phyloP scores from a whole-genome alignment of 768 basidiomycete species.

The Leccinum incarnatum region DNA sequence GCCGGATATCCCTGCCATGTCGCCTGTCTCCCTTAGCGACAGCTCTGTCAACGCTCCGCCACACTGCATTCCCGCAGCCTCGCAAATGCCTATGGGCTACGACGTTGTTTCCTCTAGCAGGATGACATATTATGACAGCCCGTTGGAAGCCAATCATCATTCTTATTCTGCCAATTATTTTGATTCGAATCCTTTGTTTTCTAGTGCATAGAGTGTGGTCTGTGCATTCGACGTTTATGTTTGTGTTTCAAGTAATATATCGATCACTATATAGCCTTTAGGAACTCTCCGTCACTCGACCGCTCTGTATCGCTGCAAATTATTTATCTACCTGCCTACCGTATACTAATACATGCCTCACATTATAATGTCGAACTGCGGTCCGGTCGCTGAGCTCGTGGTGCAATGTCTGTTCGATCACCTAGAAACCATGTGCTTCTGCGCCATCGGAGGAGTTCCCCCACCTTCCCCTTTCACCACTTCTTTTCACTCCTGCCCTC shows the following conservation, averaged over 20 bases:
- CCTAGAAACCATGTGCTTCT: constrained; percentile 2
- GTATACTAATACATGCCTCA: constrained; percentile 14
- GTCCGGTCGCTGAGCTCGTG: constrained; percentile 3
- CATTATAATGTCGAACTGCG: constrained; percentile 17
- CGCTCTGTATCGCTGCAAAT: constrained; percentile 25
- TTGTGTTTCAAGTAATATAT: constrained; percentile 18
- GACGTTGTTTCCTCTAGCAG: constrained; percentile 24
- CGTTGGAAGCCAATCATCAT: constrained; percentile 19
- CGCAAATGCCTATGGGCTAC: constrained; percentile 21
- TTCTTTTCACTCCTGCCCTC: background rate
- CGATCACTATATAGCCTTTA: constrained; percentile 16
- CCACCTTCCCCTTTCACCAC: background rate
- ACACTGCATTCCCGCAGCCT: constrained; percentile 20
- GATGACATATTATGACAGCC: constrained; percentile 29
- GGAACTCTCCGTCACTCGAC: constrained; percentile 12
- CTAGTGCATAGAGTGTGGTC: background rate
- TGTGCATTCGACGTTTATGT: background rate
- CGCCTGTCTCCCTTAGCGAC: constrained; percentile 18
- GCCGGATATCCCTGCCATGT: constrained; percentile 26
- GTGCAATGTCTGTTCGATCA: background rate
- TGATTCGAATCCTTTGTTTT: constrained; percentile 16
- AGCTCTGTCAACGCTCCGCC: constrained; percentile 13
- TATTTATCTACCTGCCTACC: constrained; percentile 22
- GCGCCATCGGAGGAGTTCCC: background rate
- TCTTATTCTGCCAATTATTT: constrained; percentile 20